Evolutionary conservation across 2,329 filamentous ascomycete genomes (phyloP), one percentile per base, ranked within the genome.

Genomic region (Diaporthe sp.): DNA sequence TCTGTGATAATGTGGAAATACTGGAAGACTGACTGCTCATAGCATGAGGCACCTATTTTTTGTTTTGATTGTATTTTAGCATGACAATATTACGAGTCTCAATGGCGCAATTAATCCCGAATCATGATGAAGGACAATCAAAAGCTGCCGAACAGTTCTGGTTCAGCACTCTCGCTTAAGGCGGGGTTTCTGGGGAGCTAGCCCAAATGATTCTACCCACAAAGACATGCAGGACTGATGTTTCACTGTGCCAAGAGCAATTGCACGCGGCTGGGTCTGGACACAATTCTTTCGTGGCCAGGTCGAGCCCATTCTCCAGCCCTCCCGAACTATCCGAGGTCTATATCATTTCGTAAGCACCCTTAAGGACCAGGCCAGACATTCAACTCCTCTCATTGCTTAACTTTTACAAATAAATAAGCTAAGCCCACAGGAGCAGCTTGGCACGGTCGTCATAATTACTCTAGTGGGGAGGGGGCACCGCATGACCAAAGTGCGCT

Each of bases 391-490:
- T 25, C 42, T 15, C 13, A 19, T 28, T 9, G 30, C 30, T 25
- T 35, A 12, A 17, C 2, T 5, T 25, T 50, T 13, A 12, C 45
- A 47, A 30, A 19, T 17, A 3, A 66, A 22, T 12, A 45, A 25
- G 40, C 38, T 25, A 52, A 67, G 47, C 45, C n/a, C 30, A 67
- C 30, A 67, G 2, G 60, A 25, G 12, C 30, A 35, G 4, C 61
- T 67, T 35, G 64, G 45, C 45, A 52, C 4, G 13, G 52, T 38
- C 47, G 64, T 67, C 58, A 64, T 64, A 22, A 64, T 45, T 64
- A 22, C 38, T n/a, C n/a, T 30, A 45, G 38, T 25, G 38, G 58
- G 15, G 58, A 42, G 38, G 58, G 55, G 58, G 15, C 25, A 22
- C 22, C 38, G 38, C 58, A 45, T 64, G 58, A 45, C 58, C 40